phyloP scores from a whole-genome alignment of 2,329 filamentous ascomycete species.

The Pseudogymnoascus sp. region DNA sequence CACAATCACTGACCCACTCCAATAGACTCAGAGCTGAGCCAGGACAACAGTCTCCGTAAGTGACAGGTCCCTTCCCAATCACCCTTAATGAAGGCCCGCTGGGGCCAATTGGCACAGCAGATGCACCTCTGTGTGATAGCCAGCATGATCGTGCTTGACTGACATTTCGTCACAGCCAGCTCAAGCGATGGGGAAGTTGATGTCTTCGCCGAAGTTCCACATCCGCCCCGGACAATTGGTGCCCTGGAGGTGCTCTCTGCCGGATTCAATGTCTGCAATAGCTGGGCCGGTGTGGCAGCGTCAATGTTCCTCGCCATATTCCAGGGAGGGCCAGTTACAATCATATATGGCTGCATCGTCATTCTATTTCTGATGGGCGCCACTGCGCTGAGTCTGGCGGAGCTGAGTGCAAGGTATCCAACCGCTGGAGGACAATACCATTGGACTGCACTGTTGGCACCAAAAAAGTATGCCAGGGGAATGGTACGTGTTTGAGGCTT shows the following conservation, averaged over 20 bases:
- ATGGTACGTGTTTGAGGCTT: background rate
- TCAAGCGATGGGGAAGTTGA: background rate
- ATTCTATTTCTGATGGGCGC: constrained; percentile 1
- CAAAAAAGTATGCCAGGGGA: constrained; percentile 26
- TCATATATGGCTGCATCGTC: constrained; percentile 2
- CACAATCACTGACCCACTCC: background rate
- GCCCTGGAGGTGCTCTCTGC: background rate
- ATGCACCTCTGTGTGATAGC: background rate
- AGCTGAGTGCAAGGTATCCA: constrained; percentile 4
- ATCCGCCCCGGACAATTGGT: background rate
- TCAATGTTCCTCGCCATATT: constrained; percentile 1
- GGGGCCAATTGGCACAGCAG: background rate
- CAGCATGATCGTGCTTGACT: background rate
- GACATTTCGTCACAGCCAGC: background rate
- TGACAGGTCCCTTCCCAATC: background rate
- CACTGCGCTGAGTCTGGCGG: background rate
- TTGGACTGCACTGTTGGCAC: constrained; percentile 47
- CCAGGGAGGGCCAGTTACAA: background rate
- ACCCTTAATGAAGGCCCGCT: background rate
- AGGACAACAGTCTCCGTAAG: background rate
- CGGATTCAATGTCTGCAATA: constrained; percentile 2
- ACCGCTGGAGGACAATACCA: constrained; percentile 48
- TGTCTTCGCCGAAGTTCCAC: background rate
- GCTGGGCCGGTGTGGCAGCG: constrained; percentile 3
- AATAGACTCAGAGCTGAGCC: constrained; percentile 4